Base-by-base conservation (phyloP, 192 early-diverging fungal species). In the Umbelopsis sp. region DNA sequence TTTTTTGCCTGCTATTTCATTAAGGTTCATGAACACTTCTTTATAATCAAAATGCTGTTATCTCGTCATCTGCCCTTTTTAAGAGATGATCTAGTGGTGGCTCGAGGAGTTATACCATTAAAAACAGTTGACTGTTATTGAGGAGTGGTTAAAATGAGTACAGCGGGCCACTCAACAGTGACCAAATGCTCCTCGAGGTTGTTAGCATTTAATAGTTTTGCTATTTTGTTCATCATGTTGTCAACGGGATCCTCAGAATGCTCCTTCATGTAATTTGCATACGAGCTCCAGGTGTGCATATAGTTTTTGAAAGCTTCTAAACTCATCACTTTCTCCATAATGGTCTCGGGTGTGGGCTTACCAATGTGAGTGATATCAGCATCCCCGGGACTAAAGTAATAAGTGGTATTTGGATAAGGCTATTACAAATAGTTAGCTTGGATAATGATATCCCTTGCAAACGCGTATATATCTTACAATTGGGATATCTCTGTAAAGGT, bases 221-320 rank as follows among this genome's bases (percentile, higher is more conserved):
- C 25, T 11, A 87, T 66, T 5, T 74, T 30, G 1, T 79, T 74
- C 52, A 86, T 71, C 13, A 74, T 72, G 37, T 46, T 21, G 55
- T 88, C 86, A 3, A 87, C 72, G 25, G 81, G 80, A 61, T 88
- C 86, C 2, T 66, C 66, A 0, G 72, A 61, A 67, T 82, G 66
- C 27, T 80, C 73, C 27, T 84, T 75, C 35, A 68, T 73, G 50
- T 76, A 90, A 52, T 75, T 88, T 51, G 82, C 82, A 71, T 88
- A 90, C 3, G 75, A 21, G 10, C 84, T 86, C 71, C 84, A 86
- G 0, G 88, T 89, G 69, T 83, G 81, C 46, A 90, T 53, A 58
- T 87, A 90, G 21, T 76, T 73, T 22, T 55, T 50, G 18, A 88
- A 76, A 25, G 71, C 71, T 4, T 64, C 49, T 46, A 86, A 64